A percentile compares a stretch with the other conserved stretches of the same genome.
Evolutionary conservation across 1,139 yeast genomes (phyloP).

Genomic region (Zygosaccharomyces sapae): DNA sequence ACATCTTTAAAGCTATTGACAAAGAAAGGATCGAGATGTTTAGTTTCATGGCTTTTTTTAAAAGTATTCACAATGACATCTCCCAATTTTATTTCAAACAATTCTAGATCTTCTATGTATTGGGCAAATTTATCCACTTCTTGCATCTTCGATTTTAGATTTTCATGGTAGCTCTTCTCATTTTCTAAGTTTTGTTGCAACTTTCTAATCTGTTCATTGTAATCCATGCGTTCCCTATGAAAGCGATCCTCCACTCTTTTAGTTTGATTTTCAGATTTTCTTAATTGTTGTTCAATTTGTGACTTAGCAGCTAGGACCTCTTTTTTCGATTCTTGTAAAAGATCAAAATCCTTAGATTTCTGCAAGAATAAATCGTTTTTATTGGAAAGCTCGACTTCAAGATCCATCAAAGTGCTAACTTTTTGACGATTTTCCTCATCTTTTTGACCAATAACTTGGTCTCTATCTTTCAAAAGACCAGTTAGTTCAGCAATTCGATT

Average conservation of each 20-base stretch:
- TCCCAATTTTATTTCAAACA: conserved; percentile 20
- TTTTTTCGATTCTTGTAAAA: background rate
- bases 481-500: background rate
- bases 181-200: conserved; percentile 1
- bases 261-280: background rate
- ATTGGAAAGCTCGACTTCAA: background rate
- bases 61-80: conserved; percentile 10
- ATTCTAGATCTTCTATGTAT: conserved; percentile 12
- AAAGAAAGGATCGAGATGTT: conserved; percentile 9
- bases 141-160: conserved; percentile 8
- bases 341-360: conserved; percentile 2
- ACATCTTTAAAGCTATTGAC: conserved; percentile 7
- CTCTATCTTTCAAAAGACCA: background rate
- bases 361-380: background rate
- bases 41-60: conserved; percentile 9
- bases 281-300: background rate
- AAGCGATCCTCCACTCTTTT: background rate
- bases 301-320: background rate
- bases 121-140: conserved; percentile 9
- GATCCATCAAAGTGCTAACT: background rate
- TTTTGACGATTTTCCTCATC: background rate
- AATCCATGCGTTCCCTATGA: background rate
- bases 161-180: conserved; percentile 11
- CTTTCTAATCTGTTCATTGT: background rate
- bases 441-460: background rate